Conservation (phyloP, 495 filamentous ascomycete species). For the Lepraria neglecta region DNA sequence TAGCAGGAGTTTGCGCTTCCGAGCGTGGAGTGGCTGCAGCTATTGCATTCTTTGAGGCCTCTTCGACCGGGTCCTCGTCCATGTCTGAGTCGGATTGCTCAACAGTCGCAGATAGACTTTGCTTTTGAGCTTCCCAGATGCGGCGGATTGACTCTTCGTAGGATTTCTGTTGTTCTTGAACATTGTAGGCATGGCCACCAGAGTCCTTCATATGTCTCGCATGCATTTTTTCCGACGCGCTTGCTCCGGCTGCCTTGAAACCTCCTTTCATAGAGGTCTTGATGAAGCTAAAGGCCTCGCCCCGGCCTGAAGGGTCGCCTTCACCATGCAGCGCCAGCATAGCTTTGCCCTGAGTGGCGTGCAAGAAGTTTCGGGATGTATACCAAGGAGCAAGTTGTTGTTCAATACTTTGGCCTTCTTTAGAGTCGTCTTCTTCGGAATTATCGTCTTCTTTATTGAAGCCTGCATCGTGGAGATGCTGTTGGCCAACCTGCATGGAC, state of each 20-base stretch:
- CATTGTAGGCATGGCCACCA: constrained; percentile 94
- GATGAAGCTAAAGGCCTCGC: constrained; percentile 90
- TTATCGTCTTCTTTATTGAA: constrained; percentile 70
- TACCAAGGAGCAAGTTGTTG: constrained; percentile 92
- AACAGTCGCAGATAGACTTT: constrained; percentile 60
- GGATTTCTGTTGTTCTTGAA: constrained; percentile 78
- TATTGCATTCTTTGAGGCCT: constrained; percentile 33
- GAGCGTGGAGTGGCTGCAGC: constrained; percentile 57
- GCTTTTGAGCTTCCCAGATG: constrained; percentile 85
- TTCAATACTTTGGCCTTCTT: constrained; percentile 66
- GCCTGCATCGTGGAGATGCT: constrained; percentile 77
- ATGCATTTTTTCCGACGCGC: constrained; percentile 77
- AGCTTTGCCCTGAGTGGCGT: constrained; percentile 89
- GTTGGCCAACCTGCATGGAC: constrained; percentile 90
- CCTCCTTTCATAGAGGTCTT: constrained; percentile 98
- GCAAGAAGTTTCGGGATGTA: constrained; percentile 87
- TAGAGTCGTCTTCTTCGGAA: constrained; percentile 59
- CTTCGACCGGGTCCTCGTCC: constrained; percentile 60
- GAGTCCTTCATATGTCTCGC: constrained; percentile 79
- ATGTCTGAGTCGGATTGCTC: constrained; percentile 60
- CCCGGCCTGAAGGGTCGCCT: constrained; percentile 91
- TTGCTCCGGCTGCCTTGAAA: constrained; percentile 84
- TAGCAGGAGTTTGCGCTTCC: constrained; percentile 53
- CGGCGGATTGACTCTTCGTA: constrained; percentile 83
- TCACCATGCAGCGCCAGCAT: constrained; percentile 93